These are phyloP conservation scores for Colletotrichum scovillei DNA, from an alignment of 2,329 filamentous ascomycete genomes.

Conservation along the genomic window DNA sequence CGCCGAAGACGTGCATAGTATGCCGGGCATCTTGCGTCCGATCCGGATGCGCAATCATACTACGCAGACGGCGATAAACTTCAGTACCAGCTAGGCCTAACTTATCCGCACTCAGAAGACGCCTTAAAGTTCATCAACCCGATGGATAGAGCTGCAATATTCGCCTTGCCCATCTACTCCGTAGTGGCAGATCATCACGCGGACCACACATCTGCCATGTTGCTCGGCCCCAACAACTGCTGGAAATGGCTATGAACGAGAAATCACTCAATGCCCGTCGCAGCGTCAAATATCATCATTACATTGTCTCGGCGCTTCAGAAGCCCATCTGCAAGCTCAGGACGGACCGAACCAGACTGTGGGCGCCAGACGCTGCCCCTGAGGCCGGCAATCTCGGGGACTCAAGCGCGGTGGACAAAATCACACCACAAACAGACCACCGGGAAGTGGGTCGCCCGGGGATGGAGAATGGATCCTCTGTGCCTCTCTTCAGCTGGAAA, in stretches of 20 bases:
- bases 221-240: not conserved
- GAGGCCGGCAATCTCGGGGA: slow-evolving; percentile 26
- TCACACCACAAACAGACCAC: slow-evolving; percentile 34
- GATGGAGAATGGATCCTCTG: slow-evolving; percentile 12
- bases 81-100: not conserved
- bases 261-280: not conserved
- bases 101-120: too few species aligned
- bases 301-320: not conserved
- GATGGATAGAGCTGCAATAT: too few species aligned
- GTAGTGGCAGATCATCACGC: too few species aligned
- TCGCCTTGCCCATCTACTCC: too few species aligned
- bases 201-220: not conserved
- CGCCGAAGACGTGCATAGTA: not conserved
- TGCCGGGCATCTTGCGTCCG: not conserved
- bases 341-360: too few species aligned
- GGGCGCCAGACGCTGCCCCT: slow-evolving; percentile 1
- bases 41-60: not conserved
- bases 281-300: not conserved
- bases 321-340: not conserved
- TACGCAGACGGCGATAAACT: not conserved
- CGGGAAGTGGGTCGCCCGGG: slow-evolving; percentile 33
- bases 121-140: too few species aligned
- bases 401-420: slow-evolving; percentile 10
- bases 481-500: slow-evolving; percentile 12
- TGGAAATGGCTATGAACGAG: too few species aligned